phyloP scores from a whole-genome alignment of 495 filamentous ascomycete species.

The Aspergillus indologenus region DNA sequence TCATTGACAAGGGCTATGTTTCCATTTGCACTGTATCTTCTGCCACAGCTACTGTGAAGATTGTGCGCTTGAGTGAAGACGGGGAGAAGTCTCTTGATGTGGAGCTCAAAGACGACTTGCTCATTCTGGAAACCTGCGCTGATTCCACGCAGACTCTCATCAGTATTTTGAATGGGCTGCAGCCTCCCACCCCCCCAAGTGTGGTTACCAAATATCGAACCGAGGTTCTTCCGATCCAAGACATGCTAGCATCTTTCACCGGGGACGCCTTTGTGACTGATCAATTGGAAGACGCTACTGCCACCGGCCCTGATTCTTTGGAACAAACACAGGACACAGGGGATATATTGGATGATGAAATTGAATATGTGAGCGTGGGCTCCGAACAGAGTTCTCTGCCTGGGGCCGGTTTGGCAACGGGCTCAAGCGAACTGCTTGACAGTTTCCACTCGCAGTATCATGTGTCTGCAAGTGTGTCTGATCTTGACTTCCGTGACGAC shows the following conservation, averaged over 20 bases:
- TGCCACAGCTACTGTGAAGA: slow-evolving; percentile 60
- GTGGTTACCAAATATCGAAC: slow-evolving; percentile 83
- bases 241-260: slow-evolving; percentile 86
- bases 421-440: slow-evolving; percentile 57
- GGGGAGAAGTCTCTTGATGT: slow-evolving; percentile 68
- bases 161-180: slow-evolving; percentile 72
- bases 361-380: slow-evolving; percentile 57
- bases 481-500: slow-evolving; percentile 71
- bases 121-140: slow-evolving; percentile 91
- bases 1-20: slow-evolving; percentile 74
- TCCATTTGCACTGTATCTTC: slow-evolving; percentile 80
- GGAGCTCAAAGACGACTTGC: slow-evolving; percentile 76
- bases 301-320: slow-evolving; percentile 12
- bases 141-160: slow-evolving; percentile 96
- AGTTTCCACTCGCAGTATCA: slow-evolving; percentile 60
- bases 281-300: slow-evolving; percentile 15
- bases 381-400: slow-evolving; percentile 40
- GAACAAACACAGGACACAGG: slow-evolving; percentile 21
- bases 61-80: slow-evolving; percentile 49
- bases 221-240: slow-evolving; percentile 75
- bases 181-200: slow-evolving; percentile 76
- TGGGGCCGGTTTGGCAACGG: slow-evolving; percentile 27
- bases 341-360: slow-evolving; percentile 45
- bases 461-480: slow-evolving; percentile 46
- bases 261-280: slow-evolving; percentile 69